A percentile compares a stretch with the other conserved stretches of the same genome.
Evolutionary conservation across 345 rosid species (phyloP).

Genomic region (Melastoma malabathricum): DNA sequence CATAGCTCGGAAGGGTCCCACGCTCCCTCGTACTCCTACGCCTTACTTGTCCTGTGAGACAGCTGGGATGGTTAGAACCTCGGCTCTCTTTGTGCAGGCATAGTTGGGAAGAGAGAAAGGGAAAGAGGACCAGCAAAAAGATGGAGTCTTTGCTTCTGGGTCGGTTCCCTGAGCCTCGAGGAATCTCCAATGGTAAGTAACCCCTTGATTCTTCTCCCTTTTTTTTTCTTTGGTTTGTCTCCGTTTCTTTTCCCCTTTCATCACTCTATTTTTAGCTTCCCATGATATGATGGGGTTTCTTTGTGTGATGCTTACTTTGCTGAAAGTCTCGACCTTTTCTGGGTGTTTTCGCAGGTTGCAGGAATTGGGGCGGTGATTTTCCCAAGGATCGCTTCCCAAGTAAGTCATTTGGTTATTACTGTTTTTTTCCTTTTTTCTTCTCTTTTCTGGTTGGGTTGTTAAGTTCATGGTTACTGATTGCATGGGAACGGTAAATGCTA

Average conservation of each 20-base stretch:
- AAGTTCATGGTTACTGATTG: no score
- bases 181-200: slow-evolving; percentile 27
- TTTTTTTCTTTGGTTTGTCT: background rate
- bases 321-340: slow-evolving; percentile 4
- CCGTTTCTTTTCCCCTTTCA: no score
- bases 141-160: slow-evolving; percentile 55
- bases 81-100: no score
- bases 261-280: background rate
- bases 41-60: no score
- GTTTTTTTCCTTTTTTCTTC: background rate
- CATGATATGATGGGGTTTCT: background rate
- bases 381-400: slow-evolving; percentile 12
- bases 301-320: background rate
- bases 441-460: background rate
- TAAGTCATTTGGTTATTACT: slow-evolving; percentile 2
- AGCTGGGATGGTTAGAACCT: no score
- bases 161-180: slow-evolving; percentile 13
- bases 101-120: no score
- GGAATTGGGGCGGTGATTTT: slow-evolving; percentile 15
- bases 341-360: slow-evolving; percentile 15
- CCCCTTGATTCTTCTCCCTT: background rate
- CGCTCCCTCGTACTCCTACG: no score
- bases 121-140: background rate
- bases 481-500: background rate
- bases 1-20: no score